Evolutionary conservation across 1,139 yeast species (phyloP).

Genomic region (Geotrichum macrosporum): DNA sequence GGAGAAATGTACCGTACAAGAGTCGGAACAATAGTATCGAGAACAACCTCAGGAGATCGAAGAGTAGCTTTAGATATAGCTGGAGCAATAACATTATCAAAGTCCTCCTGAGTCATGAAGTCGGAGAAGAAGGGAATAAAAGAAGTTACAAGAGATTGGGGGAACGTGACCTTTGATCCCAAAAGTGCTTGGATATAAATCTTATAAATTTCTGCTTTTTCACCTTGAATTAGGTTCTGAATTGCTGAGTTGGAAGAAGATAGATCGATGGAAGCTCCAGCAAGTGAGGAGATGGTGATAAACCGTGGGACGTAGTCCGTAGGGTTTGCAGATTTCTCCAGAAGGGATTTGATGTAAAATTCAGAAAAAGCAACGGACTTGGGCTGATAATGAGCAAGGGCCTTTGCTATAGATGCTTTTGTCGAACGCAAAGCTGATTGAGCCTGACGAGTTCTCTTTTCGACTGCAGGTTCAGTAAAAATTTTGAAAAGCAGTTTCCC

Average conservation of each 20-base stretch:
- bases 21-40: constrained; percentile 50
- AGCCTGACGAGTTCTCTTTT: constrained; percentile 28
- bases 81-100: constrained; percentile 49
- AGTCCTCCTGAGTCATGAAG: constrained; percentile 44
- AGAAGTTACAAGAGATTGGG: constrained; percentile 31
- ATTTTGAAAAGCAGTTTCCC: constrained; percentile 30
- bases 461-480: constrained; percentile 23
- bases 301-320: constrained; percentile 26
- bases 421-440: constrained; percentile 32
- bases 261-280: constrained; percentile 33
- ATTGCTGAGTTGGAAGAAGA: constrained; percentile 29
- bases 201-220: constrained; percentile 26
- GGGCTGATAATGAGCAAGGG: constrained; percentile 19
- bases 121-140: constrained; percentile 45
- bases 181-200: constrained; percentile 33
- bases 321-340: constrained; percentile 20
- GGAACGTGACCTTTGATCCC: constrained; percentile 31
- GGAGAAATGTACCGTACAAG: constrained; percentile 43
- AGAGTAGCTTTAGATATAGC: constrained; percentile 69
- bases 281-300: constrained; percentile 30
- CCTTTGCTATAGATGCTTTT: constrained; percentile 26
- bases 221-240: constrained; percentile 23
- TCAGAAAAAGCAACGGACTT: constrained; percentile 22
- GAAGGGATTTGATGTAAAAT: constrained; percentile 25
- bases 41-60: constrained; percentile 74